A percentile compares a stretch with the other conserved stretches of the same genome.
These are phyloP conservation scores for Malus sylvestris DNA, from an alignment of 306 rosid species.

Conservation along the genomic window DNA sequence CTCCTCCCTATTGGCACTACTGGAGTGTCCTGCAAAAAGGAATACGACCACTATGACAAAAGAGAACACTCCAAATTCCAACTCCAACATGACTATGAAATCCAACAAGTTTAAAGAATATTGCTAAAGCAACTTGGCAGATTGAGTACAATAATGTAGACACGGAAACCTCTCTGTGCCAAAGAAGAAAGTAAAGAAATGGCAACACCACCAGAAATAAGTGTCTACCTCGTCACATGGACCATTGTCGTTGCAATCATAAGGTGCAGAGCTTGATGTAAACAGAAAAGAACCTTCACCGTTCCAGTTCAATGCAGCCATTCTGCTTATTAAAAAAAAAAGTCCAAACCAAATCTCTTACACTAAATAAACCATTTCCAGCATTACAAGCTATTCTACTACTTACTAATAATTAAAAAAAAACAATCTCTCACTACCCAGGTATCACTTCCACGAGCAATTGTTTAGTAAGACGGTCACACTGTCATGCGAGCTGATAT, in stretches of 20 bases:
- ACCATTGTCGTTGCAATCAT: slow-evolving; percentile 79
- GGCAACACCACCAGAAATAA: slow-evolving; percentile 1
- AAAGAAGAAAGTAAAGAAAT: not conserved
- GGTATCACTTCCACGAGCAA: not conserved
- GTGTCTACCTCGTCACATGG: slow-evolving; percentile 68
- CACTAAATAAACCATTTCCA: slow-evolving; percentile 13
- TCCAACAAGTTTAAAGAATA: not conserved
- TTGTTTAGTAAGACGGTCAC: not conserved
- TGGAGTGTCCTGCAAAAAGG: slow-evolving; percentile 58
- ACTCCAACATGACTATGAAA: not conserved
- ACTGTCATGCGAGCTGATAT: not conserved
- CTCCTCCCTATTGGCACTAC: slow-evolving; percentile 87
- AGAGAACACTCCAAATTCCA: slow-evolving; percentile 1
- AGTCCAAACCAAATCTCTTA: not conserved
- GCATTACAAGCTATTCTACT: not conserved
- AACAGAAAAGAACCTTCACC: slow-evolving; percentile 83
- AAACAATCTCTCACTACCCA: not conserved
- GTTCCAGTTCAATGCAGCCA: slow-evolving; percentile 65
- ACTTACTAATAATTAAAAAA: not conserved
- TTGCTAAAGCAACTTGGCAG: slow-evolving; percentile 5
- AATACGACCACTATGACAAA: slow-evolving; percentile 5
- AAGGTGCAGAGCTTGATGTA: slow-evolving; percentile 94
- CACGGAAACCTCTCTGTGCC: not conserved
- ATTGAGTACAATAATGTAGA: not conserved
- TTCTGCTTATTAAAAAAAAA: slow-evolving; percentile 32